Evolutionary conservation across 2,329 filamentous ascomycete species (phyloP).

Genomic region (Lecanicillium sp.): DNA sequence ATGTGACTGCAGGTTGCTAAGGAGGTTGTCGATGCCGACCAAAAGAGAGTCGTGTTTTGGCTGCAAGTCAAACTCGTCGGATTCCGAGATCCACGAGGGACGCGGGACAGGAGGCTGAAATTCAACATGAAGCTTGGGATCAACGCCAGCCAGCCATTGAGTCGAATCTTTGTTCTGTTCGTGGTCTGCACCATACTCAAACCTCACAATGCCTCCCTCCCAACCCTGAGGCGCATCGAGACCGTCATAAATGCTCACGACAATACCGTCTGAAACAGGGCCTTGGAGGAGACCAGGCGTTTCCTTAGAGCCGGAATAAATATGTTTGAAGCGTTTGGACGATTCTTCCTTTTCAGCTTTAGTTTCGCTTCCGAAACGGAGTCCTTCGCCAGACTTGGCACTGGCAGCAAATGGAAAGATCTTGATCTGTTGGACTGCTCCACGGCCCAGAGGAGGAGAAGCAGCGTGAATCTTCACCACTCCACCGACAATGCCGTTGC

Average conservation of each 20-base stretch:
- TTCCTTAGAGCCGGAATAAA: slow-evolving; percentile 54
- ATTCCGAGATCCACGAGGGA: slow-evolving; percentile 47
- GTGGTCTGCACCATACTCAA: slow-evolving; percentile 45
- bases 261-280: slow-evolving; percentile 80
- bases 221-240: slow-evolving; percentile 54
- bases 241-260: slow-evolving; percentile 54
- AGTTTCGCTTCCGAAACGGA: slow-evolving; percentile 84
- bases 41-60: slow-evolving; percentile 53
- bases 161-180: slow-evolving; percentile 39
- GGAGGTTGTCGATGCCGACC: slow-evolving; percentile 76
- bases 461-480: slow-evolving; percentile 84
- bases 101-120: slow-evolving; percentile 66
- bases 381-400: slow-evolving; percentile 51
- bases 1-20: slow-evolving; percentile 66
- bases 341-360: slow-evolving; percentile 76
- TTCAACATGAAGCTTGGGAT: slow-evolving; percentile 65
- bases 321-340: slow-evolving; percentile 60
- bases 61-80: slow-evolving; percentile 42
- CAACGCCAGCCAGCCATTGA: slow-evolving; percentile 71
- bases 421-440: slow-evolving; percentile 58
- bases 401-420: slow-evolving; percentile 69
- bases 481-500: slow-evolving; percentile 69
- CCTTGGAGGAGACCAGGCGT: slow-evolving; percentile 65
- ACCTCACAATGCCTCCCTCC: slow-evolving; percentile 76
- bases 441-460: slow-evolving; percentile 60